Evolutionary conservation across 164 flowering plant species (phyloP), one percentile per base, ranked within the genome.

Genomic region (Paratinospora sagittata): DNA sequence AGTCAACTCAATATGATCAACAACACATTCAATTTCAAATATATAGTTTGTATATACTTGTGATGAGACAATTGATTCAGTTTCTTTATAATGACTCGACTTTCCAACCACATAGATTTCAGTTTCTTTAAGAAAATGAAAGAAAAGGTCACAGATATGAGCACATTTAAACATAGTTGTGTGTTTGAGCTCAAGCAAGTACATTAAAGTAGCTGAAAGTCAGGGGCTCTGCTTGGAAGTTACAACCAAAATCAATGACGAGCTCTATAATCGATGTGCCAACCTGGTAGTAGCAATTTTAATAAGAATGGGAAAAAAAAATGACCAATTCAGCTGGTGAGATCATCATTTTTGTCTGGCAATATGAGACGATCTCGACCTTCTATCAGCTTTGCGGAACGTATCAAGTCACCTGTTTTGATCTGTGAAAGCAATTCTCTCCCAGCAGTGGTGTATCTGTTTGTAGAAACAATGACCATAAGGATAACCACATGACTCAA

Each of bases 351-450:
- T 85, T 34, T 30, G 4, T 69, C 75, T 33, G 96, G 97, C 80
- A 94, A 73, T 66, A 88, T 65, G 37, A 92, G 91, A 69, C 89
- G 91, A 60, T 92, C 90, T 72, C 74, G 84, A 66, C 98, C 97
- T 73, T 89, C 88, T 11, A 92, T 80, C 57, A 94, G 83, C 82
- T 82, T 90, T 68, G 95, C 98, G 16, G 93, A 92, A 74, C 70
- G 81, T 62, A 94, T 90, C 37, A 86, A 69, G 79, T 94, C 98
- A 26, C 98, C 95, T 0, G 92, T 84, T 82, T 87, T 89, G 21
- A 94, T 88, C 81, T 92, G 92, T 65, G 93, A 73, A 65, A 94
- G 92, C 73, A 88, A 79, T 7, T 94, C 98, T 78, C 87, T 85
- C 66, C 97, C 97, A 8, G 47, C 78, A 14, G 90, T 87, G 43